Percentiles rank a stretch among this genome's conserved stretches.
phyloP scores from a whole-genome alignment of 2,329 filamentous ascomycete genomes.

The Seiridium unicorne region DNA sequence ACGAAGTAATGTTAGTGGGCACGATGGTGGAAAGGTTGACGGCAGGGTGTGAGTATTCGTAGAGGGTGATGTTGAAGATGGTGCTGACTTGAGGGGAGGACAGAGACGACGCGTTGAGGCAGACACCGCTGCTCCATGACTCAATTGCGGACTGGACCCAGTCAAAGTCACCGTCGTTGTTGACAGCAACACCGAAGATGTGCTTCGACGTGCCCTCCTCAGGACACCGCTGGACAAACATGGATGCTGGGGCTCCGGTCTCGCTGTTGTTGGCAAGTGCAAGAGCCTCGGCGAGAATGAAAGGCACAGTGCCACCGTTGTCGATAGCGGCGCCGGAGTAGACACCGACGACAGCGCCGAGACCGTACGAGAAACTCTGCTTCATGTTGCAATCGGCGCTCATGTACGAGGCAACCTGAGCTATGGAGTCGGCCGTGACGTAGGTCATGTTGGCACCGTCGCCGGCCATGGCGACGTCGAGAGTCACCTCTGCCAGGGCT shows the following conservation, averaged over 20 bases:
- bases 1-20: background rate
- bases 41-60: slow-evolving; percentile 4
- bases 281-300: background rate
- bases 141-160: slow-evolving; percentile 1
- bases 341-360: background rate
- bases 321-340: background rate
- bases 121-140: slow-evolving; percentile 8
- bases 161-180: slow-evolving; percentile 2
- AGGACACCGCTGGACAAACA: background rate
- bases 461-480: background rate
- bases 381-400: background rate
- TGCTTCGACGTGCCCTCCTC: background rate
- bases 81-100: background rate
- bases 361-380: background rate
- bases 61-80: background rate
- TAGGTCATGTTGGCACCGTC: background rate
- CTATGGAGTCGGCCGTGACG: background rate
- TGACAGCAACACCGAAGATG: slow-evolving; percentile 11
- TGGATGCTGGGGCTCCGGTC: background rate
- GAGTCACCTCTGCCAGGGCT: background rate
- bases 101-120: slow-evolving; percentile 1
- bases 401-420: background rate
- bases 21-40: background rate
- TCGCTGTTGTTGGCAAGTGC: background rate
- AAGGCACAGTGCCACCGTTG: background rate